Conservation (phyloP, 192 early-diverging fungal species). For the Mortierella antarctica region DNA sequence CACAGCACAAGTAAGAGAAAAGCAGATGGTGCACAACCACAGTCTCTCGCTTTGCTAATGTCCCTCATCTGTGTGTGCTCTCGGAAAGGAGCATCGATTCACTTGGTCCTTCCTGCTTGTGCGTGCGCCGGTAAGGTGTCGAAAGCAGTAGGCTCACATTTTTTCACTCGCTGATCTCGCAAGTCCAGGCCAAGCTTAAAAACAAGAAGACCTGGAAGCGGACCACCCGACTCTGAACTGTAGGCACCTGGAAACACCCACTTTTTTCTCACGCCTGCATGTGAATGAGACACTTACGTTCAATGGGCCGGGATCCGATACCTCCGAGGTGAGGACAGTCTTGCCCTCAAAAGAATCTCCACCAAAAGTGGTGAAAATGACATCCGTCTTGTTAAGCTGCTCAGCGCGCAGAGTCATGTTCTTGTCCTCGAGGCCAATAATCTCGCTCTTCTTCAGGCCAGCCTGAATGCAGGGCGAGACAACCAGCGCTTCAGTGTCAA, state of each 20-base stretch:
- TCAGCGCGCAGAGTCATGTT: conserved; percentile 62
- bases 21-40: too few species aligned
- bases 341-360: conserved; percentile 53
- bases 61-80: background rate
- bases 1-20: background rate
- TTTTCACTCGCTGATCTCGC: too few species aligned
- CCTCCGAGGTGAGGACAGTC: conserved; percentile 59
- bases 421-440: conserved; percentile 54
- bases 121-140: too few species aligned
- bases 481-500: conserved; percentile 56
- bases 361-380: conserved; percentile 55
- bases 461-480: conserved; percentile 66
- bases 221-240: background rate
- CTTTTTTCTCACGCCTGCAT: background rate
- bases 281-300: conserved; percentile 50
- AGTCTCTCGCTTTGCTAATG: background rate
- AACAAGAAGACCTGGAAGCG: background rate
- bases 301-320: conserved; percentile 62
- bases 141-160: too few species aligned
- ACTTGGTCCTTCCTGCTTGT: background rate
- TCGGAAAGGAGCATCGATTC: background rate
- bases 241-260: too few species aligned
- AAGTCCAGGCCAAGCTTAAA: too few species aligned
- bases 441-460: conserved; percentile 26
- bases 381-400: conserved; percentile 59